Evolutionary conservation across 805 yeast species (phyloP).

Genomic region (Metschnikowia lochheadii): DNA sequence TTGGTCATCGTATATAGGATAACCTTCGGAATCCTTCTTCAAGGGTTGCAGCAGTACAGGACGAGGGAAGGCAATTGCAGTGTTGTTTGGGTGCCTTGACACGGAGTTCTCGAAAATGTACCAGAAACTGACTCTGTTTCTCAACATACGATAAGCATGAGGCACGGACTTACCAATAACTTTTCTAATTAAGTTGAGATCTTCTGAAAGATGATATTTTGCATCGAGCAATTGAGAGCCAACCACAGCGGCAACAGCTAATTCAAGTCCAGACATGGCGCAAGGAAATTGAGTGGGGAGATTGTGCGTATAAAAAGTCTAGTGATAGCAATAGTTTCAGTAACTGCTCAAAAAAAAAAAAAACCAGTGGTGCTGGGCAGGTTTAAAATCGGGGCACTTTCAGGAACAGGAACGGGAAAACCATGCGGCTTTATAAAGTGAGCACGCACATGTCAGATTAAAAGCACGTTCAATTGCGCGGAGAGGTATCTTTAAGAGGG

Average conservation of each 20-base stretch:
- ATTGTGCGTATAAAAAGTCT: neutral
- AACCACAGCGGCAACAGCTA: constrained; percentile 40
- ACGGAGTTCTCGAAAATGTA: constrained; percentile 62
- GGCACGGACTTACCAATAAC: constrained; percentile 38
- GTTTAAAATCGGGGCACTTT: neutral
- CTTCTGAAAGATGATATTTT: constrained; percentile 47
- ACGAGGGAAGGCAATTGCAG: constrained; percentile 63
- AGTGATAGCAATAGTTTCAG: neutral
- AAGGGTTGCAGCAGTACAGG: constrained; percentile 30
- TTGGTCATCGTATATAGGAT: constrained; percentile 45
- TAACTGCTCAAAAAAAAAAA: neutral
- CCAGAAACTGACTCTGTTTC: constrained; percentile 60
- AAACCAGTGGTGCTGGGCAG: neutral
- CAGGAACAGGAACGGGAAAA: constrained; percentile 1
- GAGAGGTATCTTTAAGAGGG: neutral
- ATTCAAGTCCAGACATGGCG: constrained; percentile 33
- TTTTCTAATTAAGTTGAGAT: constrained; percentile 46
- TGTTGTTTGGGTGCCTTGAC: constrained; percentile 41
- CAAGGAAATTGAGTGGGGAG: neutral
- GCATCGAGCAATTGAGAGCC: constrained; percentile 47
- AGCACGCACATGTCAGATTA: constrained; percentile 1
- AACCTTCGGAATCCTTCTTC: constrained; percentile 26
- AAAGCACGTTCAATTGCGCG: constrained; percentile 4
- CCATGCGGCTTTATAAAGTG: constrained; percentile 2
- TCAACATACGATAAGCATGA: constrained; percentile 33